phyloP scores from a whole-genome alignment of 495 filamentous ascomycete genomes.

The Hamigera avellanea region DNA sequence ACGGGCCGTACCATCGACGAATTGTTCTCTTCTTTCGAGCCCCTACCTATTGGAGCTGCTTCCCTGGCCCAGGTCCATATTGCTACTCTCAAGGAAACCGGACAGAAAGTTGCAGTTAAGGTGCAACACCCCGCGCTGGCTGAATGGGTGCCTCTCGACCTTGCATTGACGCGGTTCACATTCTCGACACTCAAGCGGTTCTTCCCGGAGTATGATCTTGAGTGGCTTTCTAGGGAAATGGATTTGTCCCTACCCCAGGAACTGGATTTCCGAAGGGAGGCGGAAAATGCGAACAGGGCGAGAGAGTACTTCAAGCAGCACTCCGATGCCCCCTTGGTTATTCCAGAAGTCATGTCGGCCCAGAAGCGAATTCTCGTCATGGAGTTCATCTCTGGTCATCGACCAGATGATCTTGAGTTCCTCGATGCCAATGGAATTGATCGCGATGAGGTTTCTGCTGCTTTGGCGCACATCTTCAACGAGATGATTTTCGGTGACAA shows the following conservation, averaged over 20 bases:
- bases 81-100: slow-evolving; percentile 73
- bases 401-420: slow-evolving; percentile 81
- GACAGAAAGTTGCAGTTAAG: slow-evolving; percentile 92
- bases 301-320: slow-evolving; percentile 66
- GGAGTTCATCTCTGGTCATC: slow-evolving; percentile 80
- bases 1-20: slow-evolving; percentile 71
- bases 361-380: slow-evolving; percentile 86
- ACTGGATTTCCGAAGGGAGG: slow-evolving; percentile 81
- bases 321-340: slow-evolving; percentile 63
- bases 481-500: slow-evolving; percentile 96
- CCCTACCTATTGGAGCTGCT: slow-evolving; percentile 75
- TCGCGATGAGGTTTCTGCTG: slow-evolving; percentile 91
- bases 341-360: slow-evolving; percentile 86
- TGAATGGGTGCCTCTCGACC: slow-evolving; percentile 85
- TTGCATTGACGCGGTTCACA: slow-evolving; percentile 76
- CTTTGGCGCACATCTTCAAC: slow-evolving; percentile 89
- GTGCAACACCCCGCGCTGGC: slow-evolving; percentile 87
- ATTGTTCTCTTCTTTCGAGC: slow-evolving; percentile 74
- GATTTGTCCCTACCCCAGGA: slow-evolving; percentile 83
- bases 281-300: slow-evolving; percentile 67
- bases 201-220: slow-evolving; percentile 95
- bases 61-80: slow-evolving; percentile 92
- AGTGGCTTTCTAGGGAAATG: slow-evolving; percentile 92
- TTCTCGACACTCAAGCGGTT: slow-evolving; percentile 83
- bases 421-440: slow-evolving; percentile 79